These are phyloP conservation scores for Oleoguttula mirabilis DNA, from an alignment of 495 filamentous ascomycete genomes.

Conservation along the genomic window DNA sequence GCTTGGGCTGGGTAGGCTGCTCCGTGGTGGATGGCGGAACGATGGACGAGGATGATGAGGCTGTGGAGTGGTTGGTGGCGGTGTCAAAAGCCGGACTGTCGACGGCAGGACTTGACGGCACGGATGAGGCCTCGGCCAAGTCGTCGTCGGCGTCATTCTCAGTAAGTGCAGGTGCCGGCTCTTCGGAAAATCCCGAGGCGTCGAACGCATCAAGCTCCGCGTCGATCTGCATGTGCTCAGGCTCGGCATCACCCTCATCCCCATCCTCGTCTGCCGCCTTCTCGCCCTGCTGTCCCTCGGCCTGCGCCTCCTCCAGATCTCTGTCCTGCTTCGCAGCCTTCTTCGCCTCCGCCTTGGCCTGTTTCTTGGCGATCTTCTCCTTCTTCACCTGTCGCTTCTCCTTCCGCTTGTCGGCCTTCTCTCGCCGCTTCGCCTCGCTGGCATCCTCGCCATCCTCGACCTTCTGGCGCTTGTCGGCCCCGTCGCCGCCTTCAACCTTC, in stretches of 20 bases:
- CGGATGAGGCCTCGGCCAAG: slow-evolving; percentile 9
- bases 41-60: slow-evolving; percentile 27
- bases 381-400: slow-evolving; percentile 32
- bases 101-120: slow-evolving; percentile 12
- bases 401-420: slow-evolving; percentile 29
- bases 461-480: slow-evolving; percentile 38
- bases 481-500: slow-evolving; percentile 30
- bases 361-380: slow-evolving; percentile 35
- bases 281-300: slow-evolving; percentile 3
- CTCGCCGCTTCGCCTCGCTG: slow-evolving; percentile 30
- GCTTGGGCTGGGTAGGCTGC: not conserved
- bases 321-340: slow-evolving; percentile 24
- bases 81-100: slow-evolving; percentile 18
- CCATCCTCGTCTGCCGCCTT: slow-evolving; percentile 2
- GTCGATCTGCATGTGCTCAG: not conserved
- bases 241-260: slow-evolving; percentile 7
- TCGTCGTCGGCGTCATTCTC: not conserved
- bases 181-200: slow-evolving; percentile 25
- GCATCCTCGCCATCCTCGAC: slow-evolving; percentile 21
- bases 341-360: slow-evolving; percentile 35
- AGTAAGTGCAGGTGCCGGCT: not conserved
- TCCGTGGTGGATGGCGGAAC: slow-evolving; percentile 18
- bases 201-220: slow-evolving; percentile 23
- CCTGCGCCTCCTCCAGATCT: slow-evolving; percentile 13
- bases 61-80: slow-evolving; percentile 21